Evolutionary conservation across 768 basidiomycete species (phyloP), one percentile per base, ranked within the genome.

Genomic region (Lentinula guzmanii): DNA sequence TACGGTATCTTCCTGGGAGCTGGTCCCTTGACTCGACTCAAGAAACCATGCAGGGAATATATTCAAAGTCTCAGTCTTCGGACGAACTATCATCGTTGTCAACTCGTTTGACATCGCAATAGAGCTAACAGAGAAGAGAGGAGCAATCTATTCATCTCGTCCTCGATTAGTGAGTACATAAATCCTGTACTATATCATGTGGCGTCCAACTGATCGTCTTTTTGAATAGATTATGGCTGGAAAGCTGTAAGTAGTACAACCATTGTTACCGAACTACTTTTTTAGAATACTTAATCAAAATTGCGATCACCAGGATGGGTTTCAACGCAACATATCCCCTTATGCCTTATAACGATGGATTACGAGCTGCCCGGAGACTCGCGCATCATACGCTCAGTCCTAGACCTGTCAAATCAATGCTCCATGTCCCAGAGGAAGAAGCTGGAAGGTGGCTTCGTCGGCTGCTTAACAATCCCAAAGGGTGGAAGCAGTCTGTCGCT

Each of bases 121-220:
- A 13, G 80, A 81, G 9, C 71, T 81, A 16, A 70, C 80, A 16
- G 79, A 80, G 39, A 77, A 72, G 51, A 67, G 77, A 37, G 72
- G 74, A 18, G 50, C 65, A 15, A 77, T 74, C 24, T 81, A 80
- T 61, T 70, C 68, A 28, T 71, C 71, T 52, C 67, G 74, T 18
- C 70, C 73, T 16, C 33, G 34, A 39, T 63, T 70, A 34, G 53
- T 54, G 21, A 10, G 53, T 52, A 52, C 34, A 18, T 5, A 2
- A 28, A 7, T 52, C 4, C 16, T 16, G 5, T 11, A 48, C 7
- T 39, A 39, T 28, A 28, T 28, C 28, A 28, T 16, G 45, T 46
- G 46, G 21, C 46, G 46, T 8, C 16, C 3, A 9, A 34, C n/a
- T 52, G 31, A 52, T 52, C 5, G 6, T 9, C n/a, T 37, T 42